phyloP scores from a whole-genome alignment of 768 basidiomycete genomes.

The Mycena maculata region DNA sequence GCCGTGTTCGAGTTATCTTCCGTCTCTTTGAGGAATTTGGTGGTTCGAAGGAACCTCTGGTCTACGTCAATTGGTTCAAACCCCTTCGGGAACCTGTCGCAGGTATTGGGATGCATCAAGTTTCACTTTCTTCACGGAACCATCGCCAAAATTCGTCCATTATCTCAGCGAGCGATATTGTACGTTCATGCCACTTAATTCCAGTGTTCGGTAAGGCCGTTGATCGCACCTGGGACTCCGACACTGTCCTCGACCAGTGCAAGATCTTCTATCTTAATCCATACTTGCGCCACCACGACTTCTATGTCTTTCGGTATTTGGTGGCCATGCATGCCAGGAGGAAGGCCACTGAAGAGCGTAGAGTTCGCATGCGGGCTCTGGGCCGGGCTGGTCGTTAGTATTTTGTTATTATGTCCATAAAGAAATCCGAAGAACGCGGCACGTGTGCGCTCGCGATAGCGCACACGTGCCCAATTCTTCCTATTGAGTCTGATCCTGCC shows the following conservation, averaged over 20 bases:
- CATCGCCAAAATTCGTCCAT: not conserved
- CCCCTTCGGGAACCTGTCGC: not conserved
- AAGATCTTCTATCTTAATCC: slow-evolving; percentile 5
- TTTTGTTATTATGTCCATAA: too few species aligned
- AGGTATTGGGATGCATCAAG: not conserved
- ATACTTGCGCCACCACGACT: not conserved
- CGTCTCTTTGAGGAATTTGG: not conserved
- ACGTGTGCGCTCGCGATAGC: not conserved
- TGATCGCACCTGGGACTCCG: not conserved
- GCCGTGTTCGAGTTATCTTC: slow-evolving; percentile 1
- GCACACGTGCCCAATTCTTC: too few species aligned
- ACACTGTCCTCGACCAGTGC: not conserved
- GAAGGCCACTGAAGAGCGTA: not conserved
- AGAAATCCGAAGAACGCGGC: too few species aligned
- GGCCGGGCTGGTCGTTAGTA: not conserved
- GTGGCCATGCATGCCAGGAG: not conserved
- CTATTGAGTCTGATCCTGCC: not conserved
- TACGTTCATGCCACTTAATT: too few species aligned
- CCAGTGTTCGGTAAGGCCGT: not conserved
- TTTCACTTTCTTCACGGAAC: not conserved
- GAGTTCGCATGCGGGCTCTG: not conserved
- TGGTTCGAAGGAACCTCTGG: not conserved
- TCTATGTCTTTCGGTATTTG: not conserved
- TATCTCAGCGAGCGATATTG: not conserved
- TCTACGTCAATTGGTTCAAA: slow-evolving; percentile 13